Evolutionary conservation across 176 grass and related monocot species (phyloP).

Genomic region (Triticum monococcum): DNA sequence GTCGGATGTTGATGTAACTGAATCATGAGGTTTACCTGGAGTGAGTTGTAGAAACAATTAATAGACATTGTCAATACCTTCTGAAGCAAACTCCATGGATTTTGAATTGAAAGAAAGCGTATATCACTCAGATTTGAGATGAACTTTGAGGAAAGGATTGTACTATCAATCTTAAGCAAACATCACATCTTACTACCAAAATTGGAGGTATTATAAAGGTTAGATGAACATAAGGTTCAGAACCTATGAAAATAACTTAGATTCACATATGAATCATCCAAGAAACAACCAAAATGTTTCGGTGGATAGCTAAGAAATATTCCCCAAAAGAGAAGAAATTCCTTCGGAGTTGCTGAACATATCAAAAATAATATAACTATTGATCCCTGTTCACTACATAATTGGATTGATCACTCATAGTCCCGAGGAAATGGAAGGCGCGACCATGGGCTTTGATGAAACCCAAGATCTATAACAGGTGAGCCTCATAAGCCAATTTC

Average conservation of each 20-base stretch:
- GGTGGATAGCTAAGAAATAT: neutral
- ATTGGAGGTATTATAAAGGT: neutral
- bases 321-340: neutral
- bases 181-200: neutral
- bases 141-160: neutral
- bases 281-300: neutral
- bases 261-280: neutral
- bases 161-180: neutral
- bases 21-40: neutral
- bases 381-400: neutral
- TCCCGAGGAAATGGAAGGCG: no score
- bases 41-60: neutral
- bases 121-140: neutral
- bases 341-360: neutral
- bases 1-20: neutral
- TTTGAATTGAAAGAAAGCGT: neutral
- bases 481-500: no score
- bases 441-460: no score
- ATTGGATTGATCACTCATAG: no score
- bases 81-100: neutral
- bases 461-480: no score
- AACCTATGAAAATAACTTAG: neutral
- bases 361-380: neutral
- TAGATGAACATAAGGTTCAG: neutral
- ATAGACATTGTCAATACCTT: neutral